Percentiles rank a stretch among this genome's conserved stretches.
These are phyloP conservation scores for Viola pubescens DNA, from an alignment of 441 rosid species.

Conservation along the genomic window DNA sequence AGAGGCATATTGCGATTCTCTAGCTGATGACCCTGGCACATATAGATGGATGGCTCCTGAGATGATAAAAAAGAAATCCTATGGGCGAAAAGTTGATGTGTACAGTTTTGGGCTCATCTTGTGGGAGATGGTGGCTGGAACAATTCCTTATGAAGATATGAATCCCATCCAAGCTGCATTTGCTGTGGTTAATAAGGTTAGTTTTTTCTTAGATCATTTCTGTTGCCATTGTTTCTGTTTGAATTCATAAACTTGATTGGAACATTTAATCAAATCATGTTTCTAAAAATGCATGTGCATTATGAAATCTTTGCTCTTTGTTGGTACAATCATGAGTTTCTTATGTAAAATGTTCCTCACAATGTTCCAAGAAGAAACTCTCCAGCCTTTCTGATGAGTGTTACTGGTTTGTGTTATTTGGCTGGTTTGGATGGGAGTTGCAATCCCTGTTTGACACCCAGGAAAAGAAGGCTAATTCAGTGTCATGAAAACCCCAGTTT, in stretches of 20 bases:
- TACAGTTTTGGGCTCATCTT: slow-evolving; percentile 92
- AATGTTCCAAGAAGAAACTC: background rate
- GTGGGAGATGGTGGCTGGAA: slow-evolving; percentile 96
- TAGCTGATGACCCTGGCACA: slow-evolving; percentile 96
- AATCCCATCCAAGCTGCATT: slow-evolving; percentile 98
- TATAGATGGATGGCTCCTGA: slow-evolving; percentile 99
- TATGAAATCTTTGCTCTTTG: background rate
- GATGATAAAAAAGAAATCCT: slow-evolving; percentile 78
- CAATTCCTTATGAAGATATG: slow-evolving; percentile 90
- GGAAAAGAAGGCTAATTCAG: no score
- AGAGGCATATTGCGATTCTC: slow-evolving; percentile 64
- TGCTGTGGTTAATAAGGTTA: slow-evolving; percentile 92
- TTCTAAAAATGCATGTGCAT: background rate
- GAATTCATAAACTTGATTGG: background rate
- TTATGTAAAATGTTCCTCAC: no score
- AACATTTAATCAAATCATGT: background rate
- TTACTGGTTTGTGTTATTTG: background rate
- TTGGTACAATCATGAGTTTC: background rate
- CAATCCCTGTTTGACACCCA: no score
- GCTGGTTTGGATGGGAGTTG: background rate
- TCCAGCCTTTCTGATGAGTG: background rate
- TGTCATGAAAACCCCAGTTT: background rate
- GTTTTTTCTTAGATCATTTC: background rate
- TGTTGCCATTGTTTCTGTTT: background rate
- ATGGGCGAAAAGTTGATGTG: slow-evolving; percentile 81